Percentiles rank a stretch among this genome's conserved stretches.
Evolutionary conservation across 2,329 filamentous ascomycete species (phyloP).

Genomic region (Pseudocercospora eumusae): DNA sequence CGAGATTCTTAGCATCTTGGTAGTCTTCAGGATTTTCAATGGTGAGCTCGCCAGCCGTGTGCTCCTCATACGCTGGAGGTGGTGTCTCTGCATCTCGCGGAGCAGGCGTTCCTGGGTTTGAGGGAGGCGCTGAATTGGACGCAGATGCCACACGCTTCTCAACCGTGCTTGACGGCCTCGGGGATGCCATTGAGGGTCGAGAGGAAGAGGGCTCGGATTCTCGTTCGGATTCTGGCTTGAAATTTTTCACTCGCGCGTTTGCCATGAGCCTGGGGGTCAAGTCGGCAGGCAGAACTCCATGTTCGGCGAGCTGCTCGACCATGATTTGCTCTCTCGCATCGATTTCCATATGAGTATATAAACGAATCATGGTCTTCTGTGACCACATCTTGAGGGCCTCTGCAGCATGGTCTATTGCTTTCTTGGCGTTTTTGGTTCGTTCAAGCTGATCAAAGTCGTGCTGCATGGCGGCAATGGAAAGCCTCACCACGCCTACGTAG

Average conservation of each 20-base stretch:
- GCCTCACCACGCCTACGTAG: constrained; percentile 84
- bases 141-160: constrained; percentile 27
- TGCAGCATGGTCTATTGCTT: constrained; percentile 65
- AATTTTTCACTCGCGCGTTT: constrained; percentile 90
- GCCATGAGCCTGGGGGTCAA: constrained; percentile 84
- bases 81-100: constrained; percentile 18
- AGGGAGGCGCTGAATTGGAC: constrained; percentile 19
- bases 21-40: constrained; percentile 82
- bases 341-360: constrained; percentile 97
- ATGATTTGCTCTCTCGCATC: constrained; percentile 89
- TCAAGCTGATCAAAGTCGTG: constrained; percentile 66
- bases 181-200: constrained; percentile 35
- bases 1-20: constrained; percentile 77
- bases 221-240: constrained; percentile 42
- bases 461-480: constrained; percentile 78
- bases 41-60: constrained; percentile 71
- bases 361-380: constrained; percentile 94
- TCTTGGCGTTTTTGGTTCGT: constrained; percentile 67
- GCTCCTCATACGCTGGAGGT: constrained; percentile 60
- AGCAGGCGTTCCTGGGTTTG: constrained; percentile 42
- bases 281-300: constrained; percentile 83
- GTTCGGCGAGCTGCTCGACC: constrained; percentile 94
- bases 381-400: constrained; percentile 93
- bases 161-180: constrained; percentile 26
- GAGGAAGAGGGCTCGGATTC: constrained; percentile 36